Evolutionary conservation across 1,139 yeast genomes (phyloP), one percentile per base, ranked within the genome.

Genomic region (Chernovozyma sophiae-reginae): DNA sequence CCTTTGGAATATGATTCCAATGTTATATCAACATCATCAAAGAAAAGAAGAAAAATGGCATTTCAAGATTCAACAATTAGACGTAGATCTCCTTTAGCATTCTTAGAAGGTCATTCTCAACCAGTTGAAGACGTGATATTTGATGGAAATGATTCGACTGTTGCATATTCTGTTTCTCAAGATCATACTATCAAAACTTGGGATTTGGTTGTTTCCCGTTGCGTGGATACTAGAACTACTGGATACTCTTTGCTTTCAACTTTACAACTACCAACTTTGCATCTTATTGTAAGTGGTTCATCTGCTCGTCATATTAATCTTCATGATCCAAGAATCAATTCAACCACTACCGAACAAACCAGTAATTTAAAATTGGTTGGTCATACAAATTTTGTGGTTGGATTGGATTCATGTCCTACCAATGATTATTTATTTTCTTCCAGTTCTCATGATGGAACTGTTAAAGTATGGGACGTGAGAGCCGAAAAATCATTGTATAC

Each of bases 101-200:
- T 89, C 26, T 67, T 90, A 44, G 85, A 82, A 51, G 84, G 94
- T 16, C 97, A 92, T 56, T 58, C 76, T 16, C 87, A 81, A 30
- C 95, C 97, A 4, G 97, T 89, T 15, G 95, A 89, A 52, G 95
- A 77, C 27, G 85, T 86, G 14, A 70, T 77, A 14, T 87, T 89
- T 56, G 96, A 86, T 52, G 58, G 68, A 6, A 62, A 65, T 23
- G 97, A 92, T 56, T 47, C 73, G 30, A 74, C 94, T 0, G 96
- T 90, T 5, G 96, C 82, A 13, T 92, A 92, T 62, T 87, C 97
- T 0, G 96, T 86, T 1, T 85, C 97, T 3, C 97, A 89, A 59
- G 97, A 92, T 63, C 98, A 92, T 58, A 79, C 95, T 1, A 79
- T 92, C 46, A 85, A 86, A 53, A 92, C 98, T 0, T 92, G 98